Base-by-base conservation (phyloP, 1,284 basidiomycete species). In the Stereum hirsutum region DNA sequence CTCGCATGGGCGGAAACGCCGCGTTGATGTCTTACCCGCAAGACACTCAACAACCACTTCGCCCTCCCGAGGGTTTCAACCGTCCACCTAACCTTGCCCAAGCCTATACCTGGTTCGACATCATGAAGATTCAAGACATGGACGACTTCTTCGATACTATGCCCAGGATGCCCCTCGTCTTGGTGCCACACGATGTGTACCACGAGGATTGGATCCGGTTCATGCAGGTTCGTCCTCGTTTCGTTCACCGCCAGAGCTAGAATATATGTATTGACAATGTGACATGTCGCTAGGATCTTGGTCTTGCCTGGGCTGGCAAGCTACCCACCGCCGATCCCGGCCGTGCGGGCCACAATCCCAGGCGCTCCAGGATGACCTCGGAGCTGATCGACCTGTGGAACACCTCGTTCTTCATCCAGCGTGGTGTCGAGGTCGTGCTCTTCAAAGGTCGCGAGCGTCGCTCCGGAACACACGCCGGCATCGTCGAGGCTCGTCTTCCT, bases 331-430 rank as follows among this genome's bases (percentile, higher is more conserved):
- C 76, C 4, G 66, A 72, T 23, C 61, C 68, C 42, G 72, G 70
- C 23, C 66, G 68, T 46, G 56, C 65, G 27, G 73, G 24, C 5
- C 41, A 20, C 21, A 14, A 30, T 12, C 31, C 78, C 14, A 77
- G 73, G 53, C 72, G 77, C 14, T 70, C 81, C 23, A 66, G 62
- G 12, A 64, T 87, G 30, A 61, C 75, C n/a, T 72, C 74, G 14
- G 81, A 86, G 54, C 67, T 88, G 25, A 64, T 89, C 49, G 78
- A 86, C 49, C 65, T 84, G 26, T 89, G 86, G 86, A 89, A 89
- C 57, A 58, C 61, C 35, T 74, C 72, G 11, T 89, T 87, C 64
- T 87, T 87, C 68, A 56, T 72, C 45, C 62, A 70, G 24, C 81
- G 86, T 39, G 78, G 78, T 15, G 73, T 83, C 27, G 86, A 89